Evolutionary conservation across 495 filamentous ascomycete species (phyloP).

Genomic region (Neurospora tetraspora): DNA sequence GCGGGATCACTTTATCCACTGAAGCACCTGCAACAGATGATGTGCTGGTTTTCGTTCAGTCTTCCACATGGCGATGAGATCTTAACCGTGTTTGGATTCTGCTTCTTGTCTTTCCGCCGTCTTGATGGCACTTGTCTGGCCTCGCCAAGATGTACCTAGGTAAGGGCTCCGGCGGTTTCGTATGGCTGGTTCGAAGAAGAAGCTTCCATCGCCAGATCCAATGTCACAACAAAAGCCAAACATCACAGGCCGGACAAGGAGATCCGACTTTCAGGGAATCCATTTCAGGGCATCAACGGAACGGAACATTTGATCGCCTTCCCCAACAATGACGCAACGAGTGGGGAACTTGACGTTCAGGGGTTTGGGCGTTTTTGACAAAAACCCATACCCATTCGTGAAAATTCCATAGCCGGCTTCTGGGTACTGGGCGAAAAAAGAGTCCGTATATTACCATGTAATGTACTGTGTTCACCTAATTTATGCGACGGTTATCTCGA

Average conservation of each 20-base stretch:
- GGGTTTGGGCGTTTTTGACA: neutral
- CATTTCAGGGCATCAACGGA: neutral
- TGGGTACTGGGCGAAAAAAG: neutral
- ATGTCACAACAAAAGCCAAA: neutral
- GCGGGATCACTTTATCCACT: neutral
- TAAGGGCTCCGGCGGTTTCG: neutral
- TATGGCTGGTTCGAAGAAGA: neutral
- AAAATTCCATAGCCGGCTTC: neutral
- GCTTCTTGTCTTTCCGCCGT: neutral
- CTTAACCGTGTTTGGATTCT: neutral
- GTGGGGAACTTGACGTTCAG: neutral
- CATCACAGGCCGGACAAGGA: neutral
- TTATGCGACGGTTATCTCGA: neutral
- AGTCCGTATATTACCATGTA: neutral
- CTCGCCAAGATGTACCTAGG: neutral
- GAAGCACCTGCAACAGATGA: neutral
- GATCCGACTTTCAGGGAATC: neutral
- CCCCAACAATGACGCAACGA: neutral
- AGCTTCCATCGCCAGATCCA: neutral
- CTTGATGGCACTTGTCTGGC: neutral
- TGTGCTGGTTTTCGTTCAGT: neutral
- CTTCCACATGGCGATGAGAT: neutral
- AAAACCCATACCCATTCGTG: neutral
- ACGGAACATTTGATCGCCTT: neutral
- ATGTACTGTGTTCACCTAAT: neutral